Base-by-base conservation (phyloP, 495 filamentous ascomycete species). In the Collariella sp. region DNA sequence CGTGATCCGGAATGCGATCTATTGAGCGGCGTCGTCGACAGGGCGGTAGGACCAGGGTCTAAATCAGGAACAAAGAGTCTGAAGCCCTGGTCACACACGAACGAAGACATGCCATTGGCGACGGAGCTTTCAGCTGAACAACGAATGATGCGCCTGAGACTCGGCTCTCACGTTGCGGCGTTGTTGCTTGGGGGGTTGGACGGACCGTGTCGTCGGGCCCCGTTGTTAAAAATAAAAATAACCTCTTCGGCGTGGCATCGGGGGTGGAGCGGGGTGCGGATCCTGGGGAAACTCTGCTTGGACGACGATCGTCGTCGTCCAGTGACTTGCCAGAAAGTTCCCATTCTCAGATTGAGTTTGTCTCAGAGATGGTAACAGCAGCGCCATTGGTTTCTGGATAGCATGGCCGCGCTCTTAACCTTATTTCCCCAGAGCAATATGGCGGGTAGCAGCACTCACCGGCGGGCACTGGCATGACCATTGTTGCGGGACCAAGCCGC, bases 161-260 rank as follows among this genome's bases (percentile, higher is more conserved):
- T 34, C 33, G 2, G 13, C n/a, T n/a, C 5, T 23, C 29, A 19
- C 39, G 35, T 31, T 50, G 44, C 50, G 40, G 45, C 56, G 50
- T 36, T 54, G 50, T n/a, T n/a, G n/a, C n/a, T n/a, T n/a, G n/a
- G n/a, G n/a, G n/a, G 50, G 50, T 40, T 11, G 52, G 60, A 51
- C 45, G 54, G 56, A 56, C 56, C 60, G 44, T 40, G 45, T 44
- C 39, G 40, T 57, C 51, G 59, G 59, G 54, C 55, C 55, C 51
- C 31, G n/a, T 40, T 22, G 22, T 39, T 46, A 54, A 54, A 54
- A 46, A 54, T 52, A 52, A 42, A 50, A 52, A 52, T 52, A 52
- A 43, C 49, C 38, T 52, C 38, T 6, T 7, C 11, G 20, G 41
- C 7, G 9, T 9, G 16, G 23, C 5, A 16, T 42, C 40, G 19